These are phyloP conservation scores for Colletotrichum gloeosporioides DNA, from an alignment of 2,329 filamentous ascomycete species.

Conservation along the genomic window DNA sequence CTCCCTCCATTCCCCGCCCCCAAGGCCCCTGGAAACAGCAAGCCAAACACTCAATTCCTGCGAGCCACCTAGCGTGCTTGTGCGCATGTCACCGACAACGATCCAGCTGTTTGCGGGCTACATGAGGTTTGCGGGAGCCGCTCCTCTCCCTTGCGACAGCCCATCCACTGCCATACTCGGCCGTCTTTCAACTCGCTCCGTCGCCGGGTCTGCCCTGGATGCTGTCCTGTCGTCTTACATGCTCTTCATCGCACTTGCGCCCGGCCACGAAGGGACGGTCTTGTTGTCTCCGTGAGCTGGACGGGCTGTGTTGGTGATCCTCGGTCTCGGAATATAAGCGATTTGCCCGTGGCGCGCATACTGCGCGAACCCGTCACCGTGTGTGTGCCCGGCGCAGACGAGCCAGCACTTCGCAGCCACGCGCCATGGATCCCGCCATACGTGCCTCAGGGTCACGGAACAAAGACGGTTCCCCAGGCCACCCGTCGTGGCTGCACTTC, in stretches of 20 bases:
- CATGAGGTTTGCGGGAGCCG: not conserved
- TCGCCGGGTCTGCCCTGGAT: not conserved
- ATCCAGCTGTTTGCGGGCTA: not conserved
- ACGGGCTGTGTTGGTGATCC: not conserved
- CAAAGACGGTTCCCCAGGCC: slow-evolving; percentile 10
- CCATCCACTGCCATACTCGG: not conserved
- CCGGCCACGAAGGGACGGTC: not conserved
- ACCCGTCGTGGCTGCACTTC: slow-evolving; percentile 1
- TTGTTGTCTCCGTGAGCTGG: not conserved
- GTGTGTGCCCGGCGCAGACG: not conserved
- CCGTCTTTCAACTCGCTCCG: not conserved
- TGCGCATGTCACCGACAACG: not conserved
- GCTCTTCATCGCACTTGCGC: not conserved
- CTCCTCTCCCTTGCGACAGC: not conserved
- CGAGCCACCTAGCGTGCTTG: not conserved
- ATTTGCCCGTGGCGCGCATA: not conserved
- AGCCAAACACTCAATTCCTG: not conserved
- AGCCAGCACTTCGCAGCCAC: not conserved
- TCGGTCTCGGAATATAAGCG: not conserved
- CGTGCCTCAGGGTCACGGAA: slow-evolving; percentile 5
- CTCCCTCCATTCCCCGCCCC: not conserved
- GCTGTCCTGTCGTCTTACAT: not conserved
- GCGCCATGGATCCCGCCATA: not conserved
- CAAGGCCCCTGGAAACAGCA: not conserved
- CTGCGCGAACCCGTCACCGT: not conserved